A percentile compares a stretch with the other conserved stretches of the same genome.
Evolutionary conservation across 352 stramenopile species (phyloP).

Genomic region (Globisporangium okanoganense): DNA sequence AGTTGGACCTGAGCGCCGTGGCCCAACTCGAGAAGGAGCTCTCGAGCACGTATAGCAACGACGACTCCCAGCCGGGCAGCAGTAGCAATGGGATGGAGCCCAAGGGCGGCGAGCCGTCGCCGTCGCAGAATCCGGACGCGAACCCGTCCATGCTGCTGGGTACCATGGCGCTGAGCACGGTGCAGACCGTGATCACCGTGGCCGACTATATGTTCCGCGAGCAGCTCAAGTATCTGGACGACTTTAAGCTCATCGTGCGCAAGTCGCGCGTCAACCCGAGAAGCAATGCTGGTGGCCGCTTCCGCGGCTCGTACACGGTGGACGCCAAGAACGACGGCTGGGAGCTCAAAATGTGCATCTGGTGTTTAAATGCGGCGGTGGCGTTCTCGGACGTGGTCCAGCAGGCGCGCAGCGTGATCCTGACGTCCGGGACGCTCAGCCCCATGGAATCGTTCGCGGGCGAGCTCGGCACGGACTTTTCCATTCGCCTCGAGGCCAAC

Average conservation of each 20-base stretch:
- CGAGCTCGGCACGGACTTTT: slow-evolving; percentile 76
- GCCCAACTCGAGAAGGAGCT: slow-evolving; percentile 55
- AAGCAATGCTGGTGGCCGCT: slow-evolving; percentile 15
- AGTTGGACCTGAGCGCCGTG: slow-evolving; percentile 41
- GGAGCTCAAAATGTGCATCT: slow-evolving; percentile 82
- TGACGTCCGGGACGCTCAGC: slow-evolving; percentile 82
- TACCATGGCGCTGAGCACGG: slow-evolving; percentile 47
- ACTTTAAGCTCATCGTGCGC: slow-evolving; percentile 73
- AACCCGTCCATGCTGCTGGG: slow-evolving; percentile 31
- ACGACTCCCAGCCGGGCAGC: slow-evolving; percentile 20
- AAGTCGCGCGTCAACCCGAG: slow-evolving; percentile 22
- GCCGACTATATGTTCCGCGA: slow-evolving; percentile 80
- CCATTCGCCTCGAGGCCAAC: slow-evolving; percentile 79
- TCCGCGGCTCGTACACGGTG: slow-evolving; percentile 14
- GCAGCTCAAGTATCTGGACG: slow-evolving; percentile 73
- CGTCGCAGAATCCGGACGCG: slow-evolving; percentile 15
- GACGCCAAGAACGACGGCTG: slow-evolving; percentile 25
- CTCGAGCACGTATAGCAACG: slow-evolving; percentile 19
- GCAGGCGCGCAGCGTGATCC: slow-evolving; percentile 65
- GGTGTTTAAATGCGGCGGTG: slow-evolving; percentile 82
- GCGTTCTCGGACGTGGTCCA: slow-evolving; percentile 76
- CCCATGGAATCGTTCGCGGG: slow-evolving; percentile 87
- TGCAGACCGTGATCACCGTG: slow-evolving; percentile 62
- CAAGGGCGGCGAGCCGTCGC: slow-evolving; percentile 2
- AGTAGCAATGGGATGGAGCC: slow-evolving; percentile 17